A percentile compares a stretch with the other conserved stretches of the same genome.
Conservation (phyloP, 371 early-diverging fungal genomes). For the Enterocytospora artemiae region DNA sequence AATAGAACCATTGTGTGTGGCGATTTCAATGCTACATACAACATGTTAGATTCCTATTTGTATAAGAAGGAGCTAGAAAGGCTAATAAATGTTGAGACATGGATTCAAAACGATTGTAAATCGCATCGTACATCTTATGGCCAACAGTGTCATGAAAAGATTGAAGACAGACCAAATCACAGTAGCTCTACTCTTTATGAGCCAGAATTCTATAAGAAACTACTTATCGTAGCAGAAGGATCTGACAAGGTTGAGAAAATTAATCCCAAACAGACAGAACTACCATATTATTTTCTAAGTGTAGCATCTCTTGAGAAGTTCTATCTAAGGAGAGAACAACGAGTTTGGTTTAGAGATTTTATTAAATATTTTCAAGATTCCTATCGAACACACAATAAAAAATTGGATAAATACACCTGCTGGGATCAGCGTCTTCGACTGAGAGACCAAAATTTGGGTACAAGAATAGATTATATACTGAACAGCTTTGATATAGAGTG, state of each 20-base stretch:
- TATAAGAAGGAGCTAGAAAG: conserved; percentile 27
- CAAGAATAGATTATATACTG: conserved; percentile 72
- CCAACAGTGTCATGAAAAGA: neutral
- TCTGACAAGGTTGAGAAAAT: conserved; percentile 11
- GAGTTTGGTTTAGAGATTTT: conserved; percentile 65
- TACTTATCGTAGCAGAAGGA: neutral
- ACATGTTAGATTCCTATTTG: conserved; percentile 68
- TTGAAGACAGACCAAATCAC: too few relatives aligned
- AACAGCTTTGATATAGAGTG: conserved; percentile 59
- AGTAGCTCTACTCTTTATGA: too few relatives aligned
- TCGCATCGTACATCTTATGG: neutral
- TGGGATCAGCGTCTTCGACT: conserved; percentile 62
- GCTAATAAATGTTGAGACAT: conserved; percentile 1
- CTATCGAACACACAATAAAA: conserved; percentile 56
- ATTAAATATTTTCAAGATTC: conserved; percentile 52
- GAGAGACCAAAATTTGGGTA: conserved; percentile 61
- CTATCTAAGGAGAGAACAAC: conserved; percentile 63
- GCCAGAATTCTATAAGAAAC: neutral
- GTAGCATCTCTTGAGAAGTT: conserved; percentile 58
- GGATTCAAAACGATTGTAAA: neutral
- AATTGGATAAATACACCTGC: conserved; percentile 58
- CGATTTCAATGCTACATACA: conserved; percentile 67
- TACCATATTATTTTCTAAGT: conserved; percentile 61
- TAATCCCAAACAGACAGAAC: conserved; percentile 2
- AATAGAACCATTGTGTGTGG: conserved; percentile 65